Evolutionary conservation across 257 asterid species (phyloP), one percentile per base, ranked within the genome.

Genomic region (Nicotiana undulata): DNA sequence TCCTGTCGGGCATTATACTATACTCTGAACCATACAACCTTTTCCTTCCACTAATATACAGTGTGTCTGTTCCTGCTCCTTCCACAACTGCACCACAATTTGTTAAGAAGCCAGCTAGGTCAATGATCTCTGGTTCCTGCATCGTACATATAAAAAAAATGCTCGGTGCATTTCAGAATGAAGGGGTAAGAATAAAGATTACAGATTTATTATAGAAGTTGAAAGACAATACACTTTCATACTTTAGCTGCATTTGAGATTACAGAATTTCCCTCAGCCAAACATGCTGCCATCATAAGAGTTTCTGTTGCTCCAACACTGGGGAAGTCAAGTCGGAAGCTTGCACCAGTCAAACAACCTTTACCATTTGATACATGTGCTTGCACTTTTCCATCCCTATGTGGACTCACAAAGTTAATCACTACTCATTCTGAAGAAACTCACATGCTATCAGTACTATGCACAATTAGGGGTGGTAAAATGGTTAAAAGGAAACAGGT

Each of bases 271-370:
- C 91, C 90, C 8, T 85, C 20, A 16, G 91, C 91, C 87, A 86
- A 9, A 77, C 81, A 82, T 8, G 90, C 91, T 3, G 91, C 91
- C 90, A 88, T 88, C 83, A 88, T 85, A 18, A 85, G 90, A 24
- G 91, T 88, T 86, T 88, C 84, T 55, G 91, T 88, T 46, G 91
- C 91, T 56, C 91, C 91, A 6, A 88, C 91, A 24, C 91, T 88
- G 1, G 90, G 90, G 85, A 79, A 88, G 31, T 77, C 85, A 9
- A 88, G 89, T 4, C 61, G 40, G 58, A 88, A 86, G 28, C 49
- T 81, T 83, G 88, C 91, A 63, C 91, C 91, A 51, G 76, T 82
- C 79, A 88, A 68, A 70, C 84, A 68, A 70, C 84, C 34, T 81
- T 63, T 83, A 16, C 91, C 89, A 70, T 81, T 85, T 31, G 87